Conservation (phyloP, 2,329 filamentous ascomycete genomes). For the Penicillium concentricum region DNA sequence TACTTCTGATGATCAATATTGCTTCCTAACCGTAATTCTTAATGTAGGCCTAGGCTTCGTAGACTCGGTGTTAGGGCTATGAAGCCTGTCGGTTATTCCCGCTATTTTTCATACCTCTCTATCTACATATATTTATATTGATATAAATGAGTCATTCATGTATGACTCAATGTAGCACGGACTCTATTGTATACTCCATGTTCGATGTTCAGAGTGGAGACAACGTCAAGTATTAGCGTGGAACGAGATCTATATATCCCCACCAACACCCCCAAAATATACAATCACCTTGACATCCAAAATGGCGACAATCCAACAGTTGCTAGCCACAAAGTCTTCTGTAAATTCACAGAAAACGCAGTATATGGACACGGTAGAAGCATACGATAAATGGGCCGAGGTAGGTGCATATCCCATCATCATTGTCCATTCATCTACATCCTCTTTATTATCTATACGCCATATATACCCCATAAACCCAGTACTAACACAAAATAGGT, state of each 20-base stretch:
- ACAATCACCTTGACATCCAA: neutral
- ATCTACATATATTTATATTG: neutral
- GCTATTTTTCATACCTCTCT: neutral
- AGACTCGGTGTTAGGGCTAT: neutral
- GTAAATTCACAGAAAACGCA: slow-evolving; percentile 14
- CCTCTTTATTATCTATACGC: neutral
- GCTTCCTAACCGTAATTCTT: neutral
- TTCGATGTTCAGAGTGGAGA: neutral
- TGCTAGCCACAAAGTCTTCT: slow-evolving; percentile 7
- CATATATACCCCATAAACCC: too few relatives aligned
- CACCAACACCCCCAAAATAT: neutral
- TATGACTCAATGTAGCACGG: neutral
- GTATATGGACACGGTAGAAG: slow-evolving; percentile 38
- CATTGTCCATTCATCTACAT: neutral
- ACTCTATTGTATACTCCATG: neutral
- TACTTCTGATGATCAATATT: neutral
- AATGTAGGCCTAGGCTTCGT: neutral
- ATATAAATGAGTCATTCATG: neutral
- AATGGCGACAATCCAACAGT: slow-evolving; percentile 25
- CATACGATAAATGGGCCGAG: slow-evolving; percentile 41
- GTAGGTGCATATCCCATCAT: slow-evolving; percentile 16
- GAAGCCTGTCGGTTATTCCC: neutral
- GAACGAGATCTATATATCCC: neutral
- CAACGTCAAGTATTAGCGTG: neutral
- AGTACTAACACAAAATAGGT: slow-evolving; percentile 31